Base-by-base conservation (phyloP, 148 eudicot genomes). In the Rhododendron mucronatum region DNA sequence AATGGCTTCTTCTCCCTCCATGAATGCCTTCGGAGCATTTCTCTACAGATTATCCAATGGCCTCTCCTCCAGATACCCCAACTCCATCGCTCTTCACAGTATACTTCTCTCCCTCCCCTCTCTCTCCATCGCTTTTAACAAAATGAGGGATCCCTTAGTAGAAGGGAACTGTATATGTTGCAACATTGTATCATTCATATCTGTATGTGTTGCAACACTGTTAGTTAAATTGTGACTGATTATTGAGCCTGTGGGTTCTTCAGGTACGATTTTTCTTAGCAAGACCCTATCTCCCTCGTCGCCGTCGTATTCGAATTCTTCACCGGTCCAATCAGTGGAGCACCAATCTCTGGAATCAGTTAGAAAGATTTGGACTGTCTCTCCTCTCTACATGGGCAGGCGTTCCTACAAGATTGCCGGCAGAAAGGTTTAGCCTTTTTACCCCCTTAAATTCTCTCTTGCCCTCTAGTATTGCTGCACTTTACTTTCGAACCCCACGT, bases 311-410 rank as follows among this genome's bases (percentile, higher is more conserved):
- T 90, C 90, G 55, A 51, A 84, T 69, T 84, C 88, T 80, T 83
- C 81, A 35, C 86, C 79, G 91, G 88, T 88, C 35, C 78, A 87
- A 23, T 77, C 89, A 53, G 84, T 69, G 83, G 86, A 87, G 61
- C 23, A 44, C 82, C 74, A 87, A 9, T 53, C 87, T 47, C 67
- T 86, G 28, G 44, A 41, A 85, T 83, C 84, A n/a, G 88, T 77
- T 39, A 93, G 98, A 88, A 95, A 75, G 90, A 92, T 96, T 84
- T 90, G 91, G 91, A 96, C 95, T 86, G 91, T 53, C 69, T 83
- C 91, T 33, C 95, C 97, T 79, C 92, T 96, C 80, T 94, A 91
- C 87, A 96, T 96, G 99, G 99, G 99, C 80, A 88, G 99, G 57
- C 93, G 99, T 23, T 93, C 99, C 41, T 83, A 92, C 89, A 95